Base-by-base conservation (phyloP, 2,329 filamentous ascomycete genomes). In the Ophiostoma fasciatum region DNA sequence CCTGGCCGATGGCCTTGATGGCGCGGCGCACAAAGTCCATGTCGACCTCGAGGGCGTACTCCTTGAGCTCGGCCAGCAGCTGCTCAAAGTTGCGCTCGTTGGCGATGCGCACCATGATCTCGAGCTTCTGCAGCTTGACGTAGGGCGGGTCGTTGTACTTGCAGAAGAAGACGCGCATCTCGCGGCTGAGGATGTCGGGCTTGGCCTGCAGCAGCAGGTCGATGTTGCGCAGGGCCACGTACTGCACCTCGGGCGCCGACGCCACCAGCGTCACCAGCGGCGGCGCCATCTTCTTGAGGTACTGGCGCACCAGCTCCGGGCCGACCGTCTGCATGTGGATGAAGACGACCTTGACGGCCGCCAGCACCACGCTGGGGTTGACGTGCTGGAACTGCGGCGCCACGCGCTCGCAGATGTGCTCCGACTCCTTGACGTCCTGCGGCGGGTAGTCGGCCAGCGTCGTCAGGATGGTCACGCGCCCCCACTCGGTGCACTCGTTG, bases 121-220 rank as follows among this genome's bases (percentile, higher is more conserved):
- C 90, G 33, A 98, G 72, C 55, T 98, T 98, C 54, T 94, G 82
- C 41, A 98, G 75, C 59, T 98, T 98, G 50, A 98, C 78, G 55
- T 98, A 98, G 17, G 85, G 85, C 2, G 90, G 88, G 49, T 98
- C 90, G 54, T 96, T 96, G 64, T 98, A 98, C 62, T 98, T 98
- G 78, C 90, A 98, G 63, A 98, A 98, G 63, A 98, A 98, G 8
- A 98, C 90, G 30, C 90, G 76, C 51, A 98, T 75, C 58, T 98
- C 90, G 58, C 96, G 96, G 66, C 83, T 93, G 9, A 98, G 68
- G 38, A 98, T 94, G 47, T 94, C 87, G 10, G 90, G 85, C 57
- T 94, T 88, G 48, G 92, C 90, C 57, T 98, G 90, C 19, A 98
- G 68, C 6, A 98, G 68, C 23, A 98, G 73, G 48, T 98, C 90